phyloP scores from a whole-genome alignment of 129 eudicot genomes.

The Chrysanthemum makinoi region DNA sequence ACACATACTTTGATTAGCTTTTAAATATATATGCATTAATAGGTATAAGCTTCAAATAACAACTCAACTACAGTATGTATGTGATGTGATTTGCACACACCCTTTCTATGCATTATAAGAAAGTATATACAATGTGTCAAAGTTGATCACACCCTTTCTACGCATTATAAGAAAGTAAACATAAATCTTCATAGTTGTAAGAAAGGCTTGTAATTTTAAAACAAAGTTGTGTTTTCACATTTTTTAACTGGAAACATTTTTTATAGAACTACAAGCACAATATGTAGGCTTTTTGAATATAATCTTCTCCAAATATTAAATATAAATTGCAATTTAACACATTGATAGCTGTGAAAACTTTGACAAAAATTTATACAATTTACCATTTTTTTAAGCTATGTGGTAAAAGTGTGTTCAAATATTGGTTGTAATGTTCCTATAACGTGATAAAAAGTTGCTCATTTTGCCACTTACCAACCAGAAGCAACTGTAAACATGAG shows the following conservation, averaged over 20 bases:
- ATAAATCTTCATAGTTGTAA: too few species aligned
- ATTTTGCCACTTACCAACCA: conserved; percentile 71
- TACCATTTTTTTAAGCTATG: background rate
- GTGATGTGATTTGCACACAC: background rate
- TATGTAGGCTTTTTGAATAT: too few species aligned
- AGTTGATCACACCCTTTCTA: background rate
- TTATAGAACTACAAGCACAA: too few species aligned
- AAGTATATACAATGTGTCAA: too few species aligned
- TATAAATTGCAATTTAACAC: too few species aligned
- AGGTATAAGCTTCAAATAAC: background rate
- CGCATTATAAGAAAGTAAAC: too few species aligned
- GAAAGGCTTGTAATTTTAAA: too few species aligned
- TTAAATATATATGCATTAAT: background rate
- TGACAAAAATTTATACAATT: background rate
- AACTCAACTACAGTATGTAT: background rate
- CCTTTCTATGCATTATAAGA: background rate
- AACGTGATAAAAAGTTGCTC: background rate
- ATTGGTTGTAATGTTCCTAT: background rate
- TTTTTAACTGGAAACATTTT: too few species aligned
- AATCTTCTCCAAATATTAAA: too few species aligned
- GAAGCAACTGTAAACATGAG: conserved; percentile 91
- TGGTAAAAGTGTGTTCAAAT: background rate
- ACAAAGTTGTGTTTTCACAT: too few species aligned
- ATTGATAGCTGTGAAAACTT: too few species aligned
- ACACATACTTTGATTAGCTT: background rate